A percentile compares a stretch with the other conserved stretches of the same genome.
Conservation (phyloP, 2,329 filamentous ascomycete genomes). For the Penicillium nordicum region DNA sequence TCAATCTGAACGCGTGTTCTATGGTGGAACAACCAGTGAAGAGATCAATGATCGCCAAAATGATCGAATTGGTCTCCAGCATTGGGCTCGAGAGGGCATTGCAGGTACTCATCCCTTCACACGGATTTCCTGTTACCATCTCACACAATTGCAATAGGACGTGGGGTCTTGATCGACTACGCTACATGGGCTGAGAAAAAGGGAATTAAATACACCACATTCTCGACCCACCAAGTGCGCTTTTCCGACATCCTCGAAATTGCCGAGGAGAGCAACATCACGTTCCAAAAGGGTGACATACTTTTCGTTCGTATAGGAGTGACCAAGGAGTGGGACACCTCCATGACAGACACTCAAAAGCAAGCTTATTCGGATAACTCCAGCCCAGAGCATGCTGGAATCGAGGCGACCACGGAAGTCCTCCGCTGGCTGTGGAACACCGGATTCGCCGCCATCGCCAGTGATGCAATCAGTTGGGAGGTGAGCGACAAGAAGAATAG, state of each 20-base stretch:
- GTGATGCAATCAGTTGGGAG: conserved; percentile 57
- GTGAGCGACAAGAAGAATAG: conserved; percentile 28
- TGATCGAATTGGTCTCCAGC: conserved; percentile 48
- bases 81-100: conserved; percentile 51
- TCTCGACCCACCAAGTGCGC: conserved; percentile 42
- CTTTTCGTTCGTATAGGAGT: conserved; percentile 49
- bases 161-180: conserved; percentile 54
- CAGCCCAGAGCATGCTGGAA: conserved; percentile 45
- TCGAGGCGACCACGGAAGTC: conserved; percentile 50
- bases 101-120: conserved; percentile 27
- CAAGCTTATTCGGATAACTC: conserved; percentile 34
- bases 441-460: conserved; percentile 56
- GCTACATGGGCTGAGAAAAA: conserved; percentile 43
- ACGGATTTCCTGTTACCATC: neutral
- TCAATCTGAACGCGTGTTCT: conserved; percentile 44
- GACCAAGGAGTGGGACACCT: conserved; percentile 41
- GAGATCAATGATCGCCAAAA: conserved; percentile 48
- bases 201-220: conserved; percentile 39
- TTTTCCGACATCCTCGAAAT: conserved; percentile 38
- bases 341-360: conserved; percentile 35
- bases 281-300: conserved; percentile 52
- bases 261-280: conserved; percentile 43
- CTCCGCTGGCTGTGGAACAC: conserved; percentile 59
- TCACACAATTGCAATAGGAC: conserved; percentile 32
- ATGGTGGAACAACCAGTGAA: conserved; percentile 46